Evolutionary conservation across 495 filamentous ascomycete species (phyloP), one percentile per base, ranked within the genome.

Genomic region (Penicillium samsonianum): DNA sequence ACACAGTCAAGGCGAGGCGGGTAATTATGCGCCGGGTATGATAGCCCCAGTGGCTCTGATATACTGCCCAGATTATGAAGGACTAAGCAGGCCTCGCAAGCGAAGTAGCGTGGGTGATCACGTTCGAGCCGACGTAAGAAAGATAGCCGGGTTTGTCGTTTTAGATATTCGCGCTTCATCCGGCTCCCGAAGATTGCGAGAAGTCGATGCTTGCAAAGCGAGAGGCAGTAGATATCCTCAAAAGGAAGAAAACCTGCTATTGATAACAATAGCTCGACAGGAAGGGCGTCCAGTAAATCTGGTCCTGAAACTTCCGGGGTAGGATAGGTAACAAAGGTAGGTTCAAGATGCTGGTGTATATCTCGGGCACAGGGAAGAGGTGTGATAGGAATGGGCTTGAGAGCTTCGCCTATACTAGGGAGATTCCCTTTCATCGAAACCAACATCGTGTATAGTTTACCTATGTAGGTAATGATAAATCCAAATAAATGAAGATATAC

Each of bases 201-300:
- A 12, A 53, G 11, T 25, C 50, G n/a, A 42, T 20, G 7, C 10
- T 42, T 53, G 50, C 50, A 53, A 26, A 42, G 30, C 22, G 50
- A 37, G 20, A 53, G 50, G n/a, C 50, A 30, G 6, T 25, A 37
- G 19, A 53, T 41, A 41, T 53, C 50, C 9, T 37, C 50, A 8
- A 17, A 37, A 2, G 37, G 40, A 26, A 42, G 37, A 17, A 53
- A 42, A 11, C 30, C 37, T 28, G 50, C n/a, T 7, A 53, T 28
- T 4, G 12, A 28, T 17, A 53, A 11, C 9, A 53, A 3, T 26
- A 53, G 35, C 23, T 53, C 50, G 12, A 26, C 22, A 19, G 50
- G 37, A 37, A 53, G 37, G 19, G 7, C n/a, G 16, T 16, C 30
- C 10, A 55, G 41, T 6, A 43, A 12, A 14, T 20, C 20, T 5